Evolutionary conservation across 1,284 basidiomycete genomes (phyloP).

Genomic region (Cutaneotrichosporon dermatis): DNA sequence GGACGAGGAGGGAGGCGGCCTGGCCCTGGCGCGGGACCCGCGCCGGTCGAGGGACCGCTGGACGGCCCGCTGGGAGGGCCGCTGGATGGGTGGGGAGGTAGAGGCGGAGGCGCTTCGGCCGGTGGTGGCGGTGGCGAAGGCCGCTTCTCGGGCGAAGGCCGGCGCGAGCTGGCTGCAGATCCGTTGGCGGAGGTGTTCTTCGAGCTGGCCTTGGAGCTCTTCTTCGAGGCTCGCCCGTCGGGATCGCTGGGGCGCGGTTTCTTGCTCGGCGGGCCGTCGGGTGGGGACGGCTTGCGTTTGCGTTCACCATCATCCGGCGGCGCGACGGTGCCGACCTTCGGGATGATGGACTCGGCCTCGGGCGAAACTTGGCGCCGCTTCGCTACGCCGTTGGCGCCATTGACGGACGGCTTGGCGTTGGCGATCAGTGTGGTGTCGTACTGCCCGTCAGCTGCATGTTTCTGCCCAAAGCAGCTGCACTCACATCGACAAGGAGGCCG

Average conservation of each 20-base stretch:
- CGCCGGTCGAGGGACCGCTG: background rate
- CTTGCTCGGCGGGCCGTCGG: background rate
- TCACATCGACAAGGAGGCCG: constrained; percentile 48
- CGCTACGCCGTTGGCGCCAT: background rate
- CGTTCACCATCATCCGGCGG: background rate
- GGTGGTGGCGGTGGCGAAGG: constrained; percentile 4
- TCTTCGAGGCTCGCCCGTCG: background rate
- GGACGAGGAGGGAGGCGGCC: background rate
- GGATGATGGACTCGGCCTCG: constrained; percentile 4
- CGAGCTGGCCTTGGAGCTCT: background rate
- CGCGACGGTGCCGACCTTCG: background rate
- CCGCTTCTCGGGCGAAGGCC: background rate
- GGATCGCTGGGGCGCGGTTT: constrained; percentile 1
- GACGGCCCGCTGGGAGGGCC: background rate
- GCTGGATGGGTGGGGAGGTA: background rate
- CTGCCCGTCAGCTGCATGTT: background rate
- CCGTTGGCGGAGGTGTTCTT: background rate
- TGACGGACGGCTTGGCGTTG: background rate
- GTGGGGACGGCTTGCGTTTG: constrained; percentile 1
- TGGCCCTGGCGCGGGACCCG: background rate
- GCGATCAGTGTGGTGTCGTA: constrained; percentile 1
- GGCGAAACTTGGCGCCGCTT: background rate
- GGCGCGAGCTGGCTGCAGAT: background rate
- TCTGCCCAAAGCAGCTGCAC: constrained; percentile 14
- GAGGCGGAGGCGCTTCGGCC: background rate